Base-by-base conservation (phyloP, 495 filamentous ascomycete species). In the Cenococcum geophilum region DNA sequence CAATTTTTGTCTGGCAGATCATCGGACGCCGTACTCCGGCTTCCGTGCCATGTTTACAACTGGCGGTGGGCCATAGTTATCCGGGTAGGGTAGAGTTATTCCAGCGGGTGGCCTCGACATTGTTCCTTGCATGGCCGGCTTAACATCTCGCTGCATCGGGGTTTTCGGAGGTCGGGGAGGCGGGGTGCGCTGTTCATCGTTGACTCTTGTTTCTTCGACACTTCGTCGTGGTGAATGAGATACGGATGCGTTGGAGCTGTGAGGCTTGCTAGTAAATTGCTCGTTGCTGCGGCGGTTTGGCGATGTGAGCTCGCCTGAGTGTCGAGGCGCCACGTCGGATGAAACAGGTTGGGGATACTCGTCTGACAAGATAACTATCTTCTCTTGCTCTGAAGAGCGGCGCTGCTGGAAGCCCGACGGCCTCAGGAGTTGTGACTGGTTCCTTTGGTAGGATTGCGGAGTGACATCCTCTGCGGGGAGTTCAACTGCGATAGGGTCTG, bases 41-140 rank as follows among this genome's bases (percentile, higher is more conserved):
- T 97, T 97, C 69, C 86, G 84, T 58, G 87, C 85, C 78, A 87
- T 83, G 65, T 95, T 92, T 5, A 95, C 89, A 12, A 78, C 73
- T 0, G 91, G 91, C 36, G 91, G 89, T 12, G 86, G 86, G n/a
- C 87, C 89, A 59, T 95, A 89, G 58, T 84, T 81, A 47, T 85
- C 76, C 0, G 91, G 91, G 72, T 97, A 96, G 11, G 91, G 91
- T 55, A 86, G 76, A 20, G 74, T 76, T 6, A 51, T 55, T 6
- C 55, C 70, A 70, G 5, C 70, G 65, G 43, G 59, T 53, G 60
- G 69, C 61, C 57, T 68, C 67, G 60, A 66, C 68, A 42, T 71
- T 61, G 49, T 73, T 1, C 27, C 58, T 27, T 42, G 35, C 16
- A 35, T 47, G 18, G 8, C 36, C 8, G 64, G 60, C 51, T 37